Evolutionary conservation across 1,284 basidiomycete species (phyloP).

Genomic region (Microbotryomycetes sp.): DNA sequence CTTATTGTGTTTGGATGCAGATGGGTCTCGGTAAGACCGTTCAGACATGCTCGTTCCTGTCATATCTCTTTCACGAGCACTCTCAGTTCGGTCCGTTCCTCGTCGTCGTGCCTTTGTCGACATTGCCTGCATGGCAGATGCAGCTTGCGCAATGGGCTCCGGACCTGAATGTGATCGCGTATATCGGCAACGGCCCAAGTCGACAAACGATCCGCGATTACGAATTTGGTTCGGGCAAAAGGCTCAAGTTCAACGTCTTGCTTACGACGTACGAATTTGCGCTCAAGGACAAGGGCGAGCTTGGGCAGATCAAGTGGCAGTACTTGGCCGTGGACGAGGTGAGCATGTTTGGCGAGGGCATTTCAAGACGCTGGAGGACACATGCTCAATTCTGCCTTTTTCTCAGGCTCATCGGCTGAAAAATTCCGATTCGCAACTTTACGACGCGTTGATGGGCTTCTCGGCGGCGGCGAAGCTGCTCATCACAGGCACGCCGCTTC

Average conservation of each 20-base stretch:
- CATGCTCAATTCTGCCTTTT: too few relatives aligned
- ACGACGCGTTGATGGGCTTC: conserved; percentile 87
- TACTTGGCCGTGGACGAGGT: conserved; percentile 93
- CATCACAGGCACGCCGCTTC: conserved; percentile 96
- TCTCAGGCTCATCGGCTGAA: conserved; percentile 87
- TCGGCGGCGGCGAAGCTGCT: conserved; percentile 83
- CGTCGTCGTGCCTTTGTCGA: conserved; percentile 95
- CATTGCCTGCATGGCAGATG: conserved; percentile 95
- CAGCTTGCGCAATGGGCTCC: conserved; percentile 95
- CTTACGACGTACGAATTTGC: conserved; percentile 97
- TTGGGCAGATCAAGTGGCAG: conserved; percentile 96
- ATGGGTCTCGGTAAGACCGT: conserved; percentile 99
- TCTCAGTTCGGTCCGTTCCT: conserved; percentile 95
- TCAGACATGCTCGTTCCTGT: conserved; percentile 91
- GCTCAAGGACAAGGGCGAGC: conserved; percentile 79
- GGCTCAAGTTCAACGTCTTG: conserved; percentile 90
- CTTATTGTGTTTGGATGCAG: conserved; percentile 36
- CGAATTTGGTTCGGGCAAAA: conserved; percentile 77
- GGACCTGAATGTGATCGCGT: conserved; percentile 92
- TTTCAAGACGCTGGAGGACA: neutral
- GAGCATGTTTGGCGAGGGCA: too few relatives aligned
- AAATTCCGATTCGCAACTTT: conserved; percentile 94
- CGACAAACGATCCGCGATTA: conserved; percentile 86
- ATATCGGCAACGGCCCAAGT: conserved; percentile 82
- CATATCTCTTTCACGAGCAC: conserved; percentile 88